Percentiles rank a stretch among this genome's conserved stretches.
phyloP scores from a whole-genome alignment of 2,329 filamentous ascomycete genomes.

The Teratosphaeria epicoccoides region DNA sequence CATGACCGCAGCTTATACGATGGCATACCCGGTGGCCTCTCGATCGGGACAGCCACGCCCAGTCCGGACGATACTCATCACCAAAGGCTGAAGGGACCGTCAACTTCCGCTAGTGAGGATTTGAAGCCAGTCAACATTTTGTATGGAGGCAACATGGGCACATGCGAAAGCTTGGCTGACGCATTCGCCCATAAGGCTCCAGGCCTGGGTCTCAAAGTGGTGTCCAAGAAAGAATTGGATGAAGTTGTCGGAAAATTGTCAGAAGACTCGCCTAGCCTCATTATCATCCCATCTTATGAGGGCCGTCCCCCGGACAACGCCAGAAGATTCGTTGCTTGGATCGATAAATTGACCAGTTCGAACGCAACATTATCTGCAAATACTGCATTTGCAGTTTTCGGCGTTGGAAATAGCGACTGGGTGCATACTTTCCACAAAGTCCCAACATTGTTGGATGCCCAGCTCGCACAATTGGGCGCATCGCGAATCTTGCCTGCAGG shows the following conservation, averaged over 20 bases:
- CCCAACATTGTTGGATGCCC: constrained; percentile 51
- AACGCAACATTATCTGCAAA: no score
- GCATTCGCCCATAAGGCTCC: constrained; percentile 50
- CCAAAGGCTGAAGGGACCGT: constrained; percentile 52
- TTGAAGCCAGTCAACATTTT: constrained; percentile 48
- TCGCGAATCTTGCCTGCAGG: constrained; percentile 41
- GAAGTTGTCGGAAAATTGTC: constrained; percentile 50
- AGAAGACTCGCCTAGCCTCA: constrained; percentile 49
- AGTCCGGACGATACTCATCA: constrained; percentile 52
- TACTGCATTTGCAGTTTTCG: constrained; percentile 66
- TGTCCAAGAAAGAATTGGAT: constrained; percentile 45
- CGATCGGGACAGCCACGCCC: constrained; percentile 47
- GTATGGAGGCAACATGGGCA: constrained; percentile 66
- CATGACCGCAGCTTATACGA: no score
- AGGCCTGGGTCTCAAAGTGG: constrained; percentile 49
- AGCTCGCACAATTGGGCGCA: constrained; percentile 43
- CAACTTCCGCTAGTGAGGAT: constrained; percentile 39
- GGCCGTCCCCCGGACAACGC: constrained; percentile 66
- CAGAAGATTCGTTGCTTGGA: constrained; percentile 55
- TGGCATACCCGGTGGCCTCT: constrained; percentile 51
- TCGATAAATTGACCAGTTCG: constrained; percentile 41
- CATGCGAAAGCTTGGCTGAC: constrained; percentile 60
- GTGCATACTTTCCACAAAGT: constrained; percentile 54
- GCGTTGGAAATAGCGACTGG: constrained; percentile 52
- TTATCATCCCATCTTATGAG: constrained; percentile 64